Evolutionary conservation across 2,329 filamentous ascomycete genomes (phyloP).

Genomic region (Nemania sp.): DNA sequence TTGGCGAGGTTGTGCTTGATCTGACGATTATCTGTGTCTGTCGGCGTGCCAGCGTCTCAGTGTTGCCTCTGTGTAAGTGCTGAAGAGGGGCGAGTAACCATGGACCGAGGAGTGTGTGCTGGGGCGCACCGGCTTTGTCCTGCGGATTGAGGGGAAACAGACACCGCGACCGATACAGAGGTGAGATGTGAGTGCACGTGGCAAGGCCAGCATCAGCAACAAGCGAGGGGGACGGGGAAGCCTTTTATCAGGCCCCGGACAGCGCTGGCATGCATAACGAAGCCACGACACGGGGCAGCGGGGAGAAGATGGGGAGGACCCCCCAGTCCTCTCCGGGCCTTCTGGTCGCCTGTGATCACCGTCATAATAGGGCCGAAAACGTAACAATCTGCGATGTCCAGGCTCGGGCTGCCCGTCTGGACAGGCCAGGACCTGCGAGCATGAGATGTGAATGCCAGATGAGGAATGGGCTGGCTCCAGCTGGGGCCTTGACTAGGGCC

Average conservation of each 20-base stretch:
- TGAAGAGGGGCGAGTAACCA: background rate
- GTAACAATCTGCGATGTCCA: background rate
- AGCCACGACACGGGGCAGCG: background rate
- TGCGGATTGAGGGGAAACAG: background rate
- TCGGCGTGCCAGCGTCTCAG: too few species aligned
- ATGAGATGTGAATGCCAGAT: conserved; percentile 1
- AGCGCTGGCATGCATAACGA: too few species aligned
- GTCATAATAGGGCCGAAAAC: conserved; percentile 24
- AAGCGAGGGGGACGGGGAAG: conserved; percentile 5
- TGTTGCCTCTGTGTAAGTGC: background rate
- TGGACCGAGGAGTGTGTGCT: background rate
- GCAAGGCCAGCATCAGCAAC: conserved; percentile 1
- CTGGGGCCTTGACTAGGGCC: background rate
- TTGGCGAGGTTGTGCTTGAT: conserved; percentile 11
- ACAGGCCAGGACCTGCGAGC: background rate
- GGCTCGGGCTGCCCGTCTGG: background rate
- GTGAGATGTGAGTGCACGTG: conserved; percentile 18
- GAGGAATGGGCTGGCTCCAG: background rate
- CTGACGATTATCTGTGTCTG: background rate
- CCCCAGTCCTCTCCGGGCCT: conserved; percentile 1
- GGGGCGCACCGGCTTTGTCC: background rate
- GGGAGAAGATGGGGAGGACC: background rate
- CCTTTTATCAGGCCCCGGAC: conserved; percentile 17
- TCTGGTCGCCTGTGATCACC: conserved; percentile 7
- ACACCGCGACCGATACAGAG: background rate